phyloP scores from a whole-genome alignment of 805 yeast species.

The Schizosaccharomyces pombe region DNA sequence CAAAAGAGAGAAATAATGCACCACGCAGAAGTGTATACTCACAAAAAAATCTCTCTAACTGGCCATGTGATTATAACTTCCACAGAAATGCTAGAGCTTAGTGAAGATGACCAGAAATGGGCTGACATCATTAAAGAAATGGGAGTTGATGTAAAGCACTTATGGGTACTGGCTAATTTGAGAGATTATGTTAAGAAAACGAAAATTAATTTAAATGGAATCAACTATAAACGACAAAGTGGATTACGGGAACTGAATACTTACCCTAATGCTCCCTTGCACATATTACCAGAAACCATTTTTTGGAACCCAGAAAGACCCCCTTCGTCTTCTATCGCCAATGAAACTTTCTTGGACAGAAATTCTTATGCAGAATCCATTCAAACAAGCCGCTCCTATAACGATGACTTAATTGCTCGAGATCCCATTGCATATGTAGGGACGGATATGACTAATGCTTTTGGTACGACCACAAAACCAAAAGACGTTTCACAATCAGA shows the following conservation, averaged over 20 bases:
- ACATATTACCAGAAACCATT: neutral
- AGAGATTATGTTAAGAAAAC: neutral
- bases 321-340: neutral
- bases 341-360: too few relatives aligned
- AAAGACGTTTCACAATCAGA: too few relatives aligned
- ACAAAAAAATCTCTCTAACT: neutral
- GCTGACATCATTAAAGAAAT: constrained; percentile 42
- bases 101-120: constrained; percentile 21
- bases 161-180: constrained; percentile 49
- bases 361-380: neutral
- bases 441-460: neutral
- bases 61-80: neutral
- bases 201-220: neutral
- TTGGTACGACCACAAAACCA: neutral
- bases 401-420: neutral
- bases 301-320: neutral
- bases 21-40: too few relatives aligned
- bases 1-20: too few relatives aligned
- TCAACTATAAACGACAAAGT: neutral
- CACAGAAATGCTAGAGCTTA: neutral
- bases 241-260: too few relatives aligned
- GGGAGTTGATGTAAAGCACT: constrained; percentile 49
- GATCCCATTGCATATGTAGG: neutral
- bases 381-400: neutral
- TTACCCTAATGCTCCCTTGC: neutral